These are phyloP conservation scores for Umbelopsis isabellina DNA, from an alignment of 192 early-diverging fungal genomes.

Conservation along the genomic window DNA sequence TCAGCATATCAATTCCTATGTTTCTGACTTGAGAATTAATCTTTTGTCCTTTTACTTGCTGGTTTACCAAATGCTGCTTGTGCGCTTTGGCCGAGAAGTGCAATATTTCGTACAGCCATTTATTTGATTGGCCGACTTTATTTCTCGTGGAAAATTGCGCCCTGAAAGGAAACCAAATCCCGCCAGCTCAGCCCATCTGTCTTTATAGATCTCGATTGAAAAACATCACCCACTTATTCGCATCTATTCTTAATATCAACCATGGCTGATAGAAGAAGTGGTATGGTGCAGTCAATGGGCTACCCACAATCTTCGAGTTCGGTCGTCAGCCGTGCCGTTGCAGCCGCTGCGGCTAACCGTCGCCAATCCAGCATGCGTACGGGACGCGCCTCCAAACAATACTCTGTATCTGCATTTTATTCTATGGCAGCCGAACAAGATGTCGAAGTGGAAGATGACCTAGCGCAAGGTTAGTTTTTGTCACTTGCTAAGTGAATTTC, in stretches of 20 bases:
- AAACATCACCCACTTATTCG: neutral
- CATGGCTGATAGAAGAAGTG: conserved; percentile 44
- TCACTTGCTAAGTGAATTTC: conserved; percentile 5
- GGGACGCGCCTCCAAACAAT: conserved; percentile 55
- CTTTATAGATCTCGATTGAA: neutral
- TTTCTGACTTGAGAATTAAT: too few species aligned
- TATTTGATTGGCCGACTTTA: neutral
- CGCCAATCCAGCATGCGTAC: conserved; percentile 33
- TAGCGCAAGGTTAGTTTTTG: conserved; percentile 75
- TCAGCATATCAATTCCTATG: too few species aligned
- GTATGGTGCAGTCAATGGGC: conserved; percentile 44
- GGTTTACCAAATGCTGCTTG: too few species aligned
- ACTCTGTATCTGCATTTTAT: conserved; percentile 77
- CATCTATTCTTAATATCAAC: conserved; percentile 4
- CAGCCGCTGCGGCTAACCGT: conserved; percentile 43
- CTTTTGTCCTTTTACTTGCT: too few species aligned
- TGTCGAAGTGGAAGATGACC: conserved; percentile 93
- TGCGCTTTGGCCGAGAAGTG: too few species aligned
- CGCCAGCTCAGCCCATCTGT: conserved; percentile 1
- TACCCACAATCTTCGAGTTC: conserved; percentile 29
- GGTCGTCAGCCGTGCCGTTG: conserved; percentile 43
- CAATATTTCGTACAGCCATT: neutral
- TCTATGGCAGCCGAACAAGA: conserved; percentile 93
- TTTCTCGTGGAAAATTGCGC: conserved; percentile 3
- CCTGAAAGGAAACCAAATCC: neutral